Evolutionary conservation across 2,329 filamentous ascomycete genomes (phyloP).

Genomic region (Periconia sp.): DNA sequence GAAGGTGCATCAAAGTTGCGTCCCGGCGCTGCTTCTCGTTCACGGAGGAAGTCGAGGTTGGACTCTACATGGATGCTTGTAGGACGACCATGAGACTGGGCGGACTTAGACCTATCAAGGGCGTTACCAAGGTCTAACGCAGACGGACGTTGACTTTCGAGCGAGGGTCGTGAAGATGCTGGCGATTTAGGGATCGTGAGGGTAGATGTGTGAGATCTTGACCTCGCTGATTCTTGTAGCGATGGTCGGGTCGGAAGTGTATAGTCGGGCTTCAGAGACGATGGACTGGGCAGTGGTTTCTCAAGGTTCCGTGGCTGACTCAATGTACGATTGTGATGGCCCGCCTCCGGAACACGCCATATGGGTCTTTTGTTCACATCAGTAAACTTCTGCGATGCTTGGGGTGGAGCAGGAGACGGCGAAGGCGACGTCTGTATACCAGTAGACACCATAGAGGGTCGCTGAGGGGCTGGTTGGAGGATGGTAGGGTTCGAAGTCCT

Average conservation of each 20-base stretch:
- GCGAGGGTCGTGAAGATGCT: constrained; percentile 68
- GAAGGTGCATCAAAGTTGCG: constrained; percentile 41
- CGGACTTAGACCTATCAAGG: constrained; percentile 65
- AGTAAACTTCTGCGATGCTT: constrained; percentile 39
- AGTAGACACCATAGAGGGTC: constrained; percentile 66
- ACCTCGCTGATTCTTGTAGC: constrained; percentile 52
- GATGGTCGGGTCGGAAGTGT: constrained; percentile 48
- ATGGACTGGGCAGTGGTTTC: constrained; percentile 41
- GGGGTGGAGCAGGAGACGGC: constrained; percentile 38
- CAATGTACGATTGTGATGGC: constrained; percentile 52
- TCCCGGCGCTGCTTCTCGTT: constrained; percentile 67
- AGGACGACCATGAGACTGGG: constrained; percentile 73
- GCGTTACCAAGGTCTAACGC: constrained; percentile 66
- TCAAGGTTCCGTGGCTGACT: constrained; percentile 57
- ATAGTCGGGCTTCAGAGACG: constrained; percentile 45
- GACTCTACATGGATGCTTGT: constrained; percentile 83
- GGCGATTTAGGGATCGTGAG: constrained; percentile 61
- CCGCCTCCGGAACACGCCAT: constrained; percentile 58
- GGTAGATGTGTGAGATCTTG: constrained; percentile 58
- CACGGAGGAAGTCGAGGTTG: constrained; percentile 81
- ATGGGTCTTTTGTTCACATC: constrained; percentile 55
- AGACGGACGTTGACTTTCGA: constrained; percentile 73
- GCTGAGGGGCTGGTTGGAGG: constrained; percentile 56
- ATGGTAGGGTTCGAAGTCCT: constrained; percentile 35
- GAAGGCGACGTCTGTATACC: constrained; percentile 80